Evolutionary conservation across 352 stramenopile genomes (phyloP).

Genomic region (Aphanomyces invadans): DNA sequence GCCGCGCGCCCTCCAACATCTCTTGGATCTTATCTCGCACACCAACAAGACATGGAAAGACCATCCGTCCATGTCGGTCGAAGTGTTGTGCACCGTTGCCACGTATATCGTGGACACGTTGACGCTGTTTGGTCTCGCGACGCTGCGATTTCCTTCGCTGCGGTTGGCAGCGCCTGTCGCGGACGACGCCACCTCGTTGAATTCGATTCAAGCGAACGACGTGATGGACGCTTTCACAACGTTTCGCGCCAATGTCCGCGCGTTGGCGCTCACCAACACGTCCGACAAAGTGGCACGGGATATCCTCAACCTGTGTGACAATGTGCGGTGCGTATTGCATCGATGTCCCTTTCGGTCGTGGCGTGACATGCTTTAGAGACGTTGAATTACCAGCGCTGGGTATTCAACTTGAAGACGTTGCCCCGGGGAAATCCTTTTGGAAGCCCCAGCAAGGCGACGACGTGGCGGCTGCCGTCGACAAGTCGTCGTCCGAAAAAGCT

Average conservation of each 20-base stretch:
- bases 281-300: conserved; percentile 33
- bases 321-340: conserved; percentile 31
- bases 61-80: conserved; percentile 34
- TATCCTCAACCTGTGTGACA: conserved; percentile 55
- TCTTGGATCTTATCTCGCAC: conserved; percentile 64
- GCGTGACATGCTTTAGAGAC: too few species aligned
- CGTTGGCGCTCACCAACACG: conserved; percentile 45
- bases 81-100: conserved; percentile 47
- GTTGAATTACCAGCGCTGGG: conserved; percentile 43
- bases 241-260: conserved; percentile 55
- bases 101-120: conserved; percentile 63
- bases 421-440: conserved; percentile 38
- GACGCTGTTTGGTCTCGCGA: conserved; percentile 59
- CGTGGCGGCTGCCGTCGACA: not conserved
- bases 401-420: conserved; percentile 62
- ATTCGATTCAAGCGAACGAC: conserved; percentile 26
- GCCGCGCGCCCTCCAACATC: conserved; percentile 47
- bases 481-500: conserved; percentile 16
- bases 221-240: conserved; percentile 45
- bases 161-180: not conserved
- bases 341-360: not conserved
- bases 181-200: not conserved
- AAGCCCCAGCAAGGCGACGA: conserved; percentile 21
- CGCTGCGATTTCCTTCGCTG: conserved; percentile 45
- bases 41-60: conserved; percentile 52